Conservation (phyloP, 208 protist genomes). For the Leishmania arabica region DNA sequence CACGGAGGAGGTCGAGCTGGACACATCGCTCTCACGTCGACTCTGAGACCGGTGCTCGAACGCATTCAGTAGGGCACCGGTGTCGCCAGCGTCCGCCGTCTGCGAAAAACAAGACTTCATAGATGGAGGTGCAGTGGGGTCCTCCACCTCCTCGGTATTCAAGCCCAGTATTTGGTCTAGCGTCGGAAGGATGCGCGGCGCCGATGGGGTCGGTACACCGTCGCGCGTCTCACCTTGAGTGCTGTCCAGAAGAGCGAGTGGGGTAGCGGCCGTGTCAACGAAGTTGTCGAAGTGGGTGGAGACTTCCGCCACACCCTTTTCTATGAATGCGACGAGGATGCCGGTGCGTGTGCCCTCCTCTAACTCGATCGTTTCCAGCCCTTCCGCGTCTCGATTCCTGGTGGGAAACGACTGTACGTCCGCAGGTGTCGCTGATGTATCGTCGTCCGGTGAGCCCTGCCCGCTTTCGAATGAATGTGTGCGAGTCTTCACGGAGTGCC, state of each 20-base stretch:
- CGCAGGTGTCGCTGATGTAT: background rate
- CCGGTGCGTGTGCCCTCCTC: conserved; percentile 41
- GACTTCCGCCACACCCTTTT: conserved; percentile 30
- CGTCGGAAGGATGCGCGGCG: background rate
- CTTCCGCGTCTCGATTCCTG: conserved; percentile 4
- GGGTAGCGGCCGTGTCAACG: conserved; percentile 15
- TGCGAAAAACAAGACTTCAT: background rate
- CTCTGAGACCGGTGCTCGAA: background rate
- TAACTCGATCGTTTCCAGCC: conserved; percentile 39
- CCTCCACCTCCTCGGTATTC: background rate
- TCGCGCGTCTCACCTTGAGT: background rate
- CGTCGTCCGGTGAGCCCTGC: background rate
- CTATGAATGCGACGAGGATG: conserved; percentile 48
- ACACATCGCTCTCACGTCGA: background rate
- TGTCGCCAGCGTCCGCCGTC: background rate
- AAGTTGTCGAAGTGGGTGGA: conserved; percentile 62
- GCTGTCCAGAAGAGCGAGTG: background rate
- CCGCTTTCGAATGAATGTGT: no score
- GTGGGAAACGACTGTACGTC: background rate
- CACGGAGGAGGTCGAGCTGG: background rate
- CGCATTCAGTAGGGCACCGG: background rate
- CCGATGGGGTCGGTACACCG: background rate
- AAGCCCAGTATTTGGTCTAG: conserved; percentile 30
- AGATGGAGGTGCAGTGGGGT: no score
- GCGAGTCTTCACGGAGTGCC: background rate